A percentile compares a stretch with the other conserved stretches of the same genome.
phyloP scores from a whole-genome alignment of 306 rosid genomes.

The Castanopsis chinensis region DNA sequence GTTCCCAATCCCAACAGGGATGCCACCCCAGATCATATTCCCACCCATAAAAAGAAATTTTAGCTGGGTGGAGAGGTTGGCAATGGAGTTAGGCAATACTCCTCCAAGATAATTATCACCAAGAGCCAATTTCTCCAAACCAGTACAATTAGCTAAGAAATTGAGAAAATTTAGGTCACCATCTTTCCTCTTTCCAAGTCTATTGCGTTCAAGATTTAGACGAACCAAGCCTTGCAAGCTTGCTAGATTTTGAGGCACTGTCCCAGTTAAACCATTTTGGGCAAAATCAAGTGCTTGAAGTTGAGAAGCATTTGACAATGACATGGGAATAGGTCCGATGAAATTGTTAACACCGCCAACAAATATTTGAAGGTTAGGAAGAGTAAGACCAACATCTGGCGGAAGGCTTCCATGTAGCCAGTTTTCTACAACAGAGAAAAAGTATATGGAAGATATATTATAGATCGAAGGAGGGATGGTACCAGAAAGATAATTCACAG shows the following conservation, averaged over 20 bases:
- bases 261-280: slow-evolving; percentile 31
- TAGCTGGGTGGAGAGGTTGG: slow-evolving; percentile 28
- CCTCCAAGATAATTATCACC: slow-evolving; percentile 22
- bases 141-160: slow-evolving; percentile 32
- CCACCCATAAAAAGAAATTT: neutral
- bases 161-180: slow-evolving; percentile 20
- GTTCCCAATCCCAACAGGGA: slow-evolving; percentile 27
- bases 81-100: slow-evolving; percentile 26
- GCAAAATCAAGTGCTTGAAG: slow-evolving; percentile 30
- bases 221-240: slow-evolving; percentile 14
- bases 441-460: slow-evolving; percentile 23
- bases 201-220: slow-evolving; percentile 23
- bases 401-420: slow-evolving; percentile 36
- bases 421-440: slow-evolving; percentile 21
- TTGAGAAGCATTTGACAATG: slow-evolving; percentile 31
- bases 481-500: slow-evolving; percentile 12
- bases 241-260: slow-evolving; percentile 24
- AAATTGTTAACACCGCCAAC: slow-evolving; percentile 26
- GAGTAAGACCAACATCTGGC: slow-evolving; percentile 34
- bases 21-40: slow-evolving; percentile 23
- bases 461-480: slow-evolving; percentile 21
- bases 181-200: slow-evolving; percentile 32
- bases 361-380: slow-evolving; percentile 32
- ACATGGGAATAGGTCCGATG: slow-evolving; percentile 27
- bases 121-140: slow-evolving; percentile 12